Evolutionary conservation across 1,284 basidiomycete genomes (phyloP).

Genomic region (Malassezia equina): DNA sequence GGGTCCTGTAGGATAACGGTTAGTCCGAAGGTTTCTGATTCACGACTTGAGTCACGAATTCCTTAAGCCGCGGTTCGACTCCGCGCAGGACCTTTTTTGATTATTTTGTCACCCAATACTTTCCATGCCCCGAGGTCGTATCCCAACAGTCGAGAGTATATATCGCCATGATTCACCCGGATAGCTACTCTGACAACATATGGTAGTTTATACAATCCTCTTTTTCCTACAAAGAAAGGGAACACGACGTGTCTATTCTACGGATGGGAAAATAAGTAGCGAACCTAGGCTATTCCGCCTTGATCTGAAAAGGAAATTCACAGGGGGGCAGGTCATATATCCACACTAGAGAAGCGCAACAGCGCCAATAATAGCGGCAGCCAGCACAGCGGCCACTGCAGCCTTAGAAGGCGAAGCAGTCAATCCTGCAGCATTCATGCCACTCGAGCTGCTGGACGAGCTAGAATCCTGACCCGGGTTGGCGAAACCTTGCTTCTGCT

Average conservation of each 20-base stretch:
- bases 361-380: neutral
- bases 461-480: neutral
- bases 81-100: slow-evolving; percentile 10
- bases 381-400: neutral
- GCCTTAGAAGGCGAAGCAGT: neutral
- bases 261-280: neutral
- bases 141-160: no score
- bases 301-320: neutral
- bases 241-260: neutral
- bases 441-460: neutral
- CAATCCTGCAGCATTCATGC: neutral
- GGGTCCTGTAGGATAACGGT: slow-evolving; percentile 23
- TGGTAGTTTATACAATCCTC: neutral
- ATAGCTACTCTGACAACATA: no score
- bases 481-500: slow-evolving; percentile 2
- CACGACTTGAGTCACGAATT: slow-evolving; percentile 7
- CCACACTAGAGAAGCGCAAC: neutral
- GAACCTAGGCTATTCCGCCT: neutral
- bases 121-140: no score
- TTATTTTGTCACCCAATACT: neutral
- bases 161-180: no score
- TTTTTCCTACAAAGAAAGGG: neutral
- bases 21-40: slow-evolving; percentile 22
- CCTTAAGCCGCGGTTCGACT: slow-evolving; percentile 20
- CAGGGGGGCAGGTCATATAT: no score